A percentile compares a stretch with the other conserved stretches of the same genome.
Conservation (phyloP, 2,329 filamentous ascomycete species). For the Corinectria fuckeliana region DNA sequence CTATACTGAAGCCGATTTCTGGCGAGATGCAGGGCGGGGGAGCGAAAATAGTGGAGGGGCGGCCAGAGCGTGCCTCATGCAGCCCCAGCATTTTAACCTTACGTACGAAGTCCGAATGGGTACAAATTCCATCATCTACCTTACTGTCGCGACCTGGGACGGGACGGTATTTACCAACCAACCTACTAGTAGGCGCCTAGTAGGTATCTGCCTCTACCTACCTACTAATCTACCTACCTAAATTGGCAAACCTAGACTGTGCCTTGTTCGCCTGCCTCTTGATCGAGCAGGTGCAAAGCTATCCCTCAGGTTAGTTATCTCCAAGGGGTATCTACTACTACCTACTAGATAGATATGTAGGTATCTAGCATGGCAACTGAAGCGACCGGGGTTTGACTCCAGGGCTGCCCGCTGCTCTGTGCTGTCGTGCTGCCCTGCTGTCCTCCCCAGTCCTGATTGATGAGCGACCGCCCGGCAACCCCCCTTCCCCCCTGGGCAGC, state of each 20-base stretch:
- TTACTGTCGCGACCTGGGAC: neutral
- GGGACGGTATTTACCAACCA: too few relatives aligned
- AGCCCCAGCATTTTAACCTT: conserved; percentile 12
- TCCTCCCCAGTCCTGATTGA: neutral
- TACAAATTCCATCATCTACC: neutral
- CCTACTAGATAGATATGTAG: too few relatives aligned
- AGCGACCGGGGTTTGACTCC: neutral
- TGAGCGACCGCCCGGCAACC: conserved; percentile 4
- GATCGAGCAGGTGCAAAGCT: neutral
- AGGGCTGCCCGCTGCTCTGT: neutral
- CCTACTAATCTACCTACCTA: too few relatives aligned
- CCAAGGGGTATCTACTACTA: too few relatives aligned
- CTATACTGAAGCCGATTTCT: conserved; percentile 12
- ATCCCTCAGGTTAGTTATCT: too few relatives aligned
- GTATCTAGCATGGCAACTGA: conserved; percentile 2
- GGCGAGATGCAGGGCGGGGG: conserved; percentile 16
- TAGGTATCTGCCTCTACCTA: too few relatives aligned
- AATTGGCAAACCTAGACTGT: neutral
- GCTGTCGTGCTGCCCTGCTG: neutral
- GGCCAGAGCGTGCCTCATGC: conserved; percentile 8
- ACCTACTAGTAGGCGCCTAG: too few relatives aligned
- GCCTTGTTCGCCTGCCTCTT: neutral
- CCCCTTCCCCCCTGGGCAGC: too few relatives aligned
- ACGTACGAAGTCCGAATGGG: too few relatives aligned
- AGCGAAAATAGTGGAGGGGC: conserved; percentile 17